phyloP scores from a whole-genome alignment of 2,329 filamentous ascomycete genomes.

The Hyphodiscus sp. region DNA sequence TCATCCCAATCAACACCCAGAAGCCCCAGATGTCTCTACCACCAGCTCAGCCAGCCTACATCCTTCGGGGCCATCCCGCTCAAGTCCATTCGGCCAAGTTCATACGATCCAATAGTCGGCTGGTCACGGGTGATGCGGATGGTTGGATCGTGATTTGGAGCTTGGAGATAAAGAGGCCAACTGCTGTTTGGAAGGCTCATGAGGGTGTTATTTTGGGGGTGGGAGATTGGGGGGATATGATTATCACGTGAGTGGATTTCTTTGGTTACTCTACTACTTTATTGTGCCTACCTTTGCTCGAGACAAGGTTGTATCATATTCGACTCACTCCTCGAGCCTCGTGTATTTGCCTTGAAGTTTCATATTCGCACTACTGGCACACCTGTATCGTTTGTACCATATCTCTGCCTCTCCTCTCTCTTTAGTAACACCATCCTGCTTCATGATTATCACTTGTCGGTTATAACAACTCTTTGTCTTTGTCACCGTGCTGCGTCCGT shows the following conservation, averaged over 20 bases:
- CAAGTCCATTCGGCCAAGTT: conserved; percentile 75
- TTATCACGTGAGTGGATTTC: conserved; percentile 68
- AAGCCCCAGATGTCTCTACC: conserved; percentile 20
- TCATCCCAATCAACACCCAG: not conserved
- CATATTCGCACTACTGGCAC: too few species aligned
- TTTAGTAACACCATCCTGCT: too few species aligned
- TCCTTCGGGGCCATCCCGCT: conserved; percentile 79
- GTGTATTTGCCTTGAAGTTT: not conserved
- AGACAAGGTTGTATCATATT: not conserved
- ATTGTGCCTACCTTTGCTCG: not conserved
- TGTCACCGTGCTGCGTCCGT: too few species aligned
- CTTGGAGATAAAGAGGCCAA: conserved; percentile 70
- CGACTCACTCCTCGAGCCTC: not conserved
- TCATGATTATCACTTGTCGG: not conserved
- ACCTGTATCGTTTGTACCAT: not conserved
- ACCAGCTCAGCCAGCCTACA: conserved; percentile 36
- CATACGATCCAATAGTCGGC: conserved; percentile 63
- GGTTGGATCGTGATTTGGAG: conserved; percentile 88
- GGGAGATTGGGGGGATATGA: conserved; percentile 59
- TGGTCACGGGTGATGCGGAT: conserved; percentile 82
- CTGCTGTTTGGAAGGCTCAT: conserved; percentile 84
- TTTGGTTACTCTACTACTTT: not conserved
- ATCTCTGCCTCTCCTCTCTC: not conserved
- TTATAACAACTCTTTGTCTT: not conserved
- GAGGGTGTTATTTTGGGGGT: conserved; percentile 69